Evolutionary conservation across 2,329 filamentous ascomycete genomes (phyloP), one percentile per base, ranked within the genome.

Genomic region (Cladosporium halotolerans): DNA sequence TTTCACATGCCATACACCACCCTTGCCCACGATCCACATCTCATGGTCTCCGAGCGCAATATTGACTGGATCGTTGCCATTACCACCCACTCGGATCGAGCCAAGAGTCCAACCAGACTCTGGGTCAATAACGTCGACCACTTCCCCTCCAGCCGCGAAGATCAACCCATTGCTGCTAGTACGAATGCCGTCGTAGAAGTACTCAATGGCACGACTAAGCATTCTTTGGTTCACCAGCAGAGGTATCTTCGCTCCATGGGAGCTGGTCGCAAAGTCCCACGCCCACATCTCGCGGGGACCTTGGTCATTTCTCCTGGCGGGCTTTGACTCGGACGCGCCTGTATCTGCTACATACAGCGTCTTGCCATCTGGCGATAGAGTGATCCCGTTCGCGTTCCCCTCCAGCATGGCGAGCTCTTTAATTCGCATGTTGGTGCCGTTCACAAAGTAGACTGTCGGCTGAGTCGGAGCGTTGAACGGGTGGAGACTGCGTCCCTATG

Each of bases 281-380:
- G 64, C 63, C 55, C 60, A 70, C 3, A 67, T 66, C 9, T 74
- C 70, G 1, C 81, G 81, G 0, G 58, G 56, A n/a, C 53, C 57
- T 2, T 45, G 52, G 9, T 54, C 48, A 2, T 51, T 47, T 9
- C 52, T 42, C 28, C 43, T 47, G 6, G 55, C 44, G 6, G 61
- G 59, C 28, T 59, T 60, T 13, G 41, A 44, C 31, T 45, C 51
- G 3, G 54, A 55, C 9, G 50, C 45, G 38, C 44, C 48, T 3
- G 58, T 60, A 52, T 66, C 62, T 0, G 61, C 58, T 2, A 64
- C 57, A 38, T 63, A 66, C 2, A 64, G 52, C 1, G 58, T 63
- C 31, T 28, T 51, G 39, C 63, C 59, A 36, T 64, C 63, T 3
- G 52, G 39, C 4, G 57, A 59, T 1, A 66, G 46, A 6, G 60